phyloP scores from a whole-genome alignment of 2,329 filamentous ascomycete genomes.

The Pyrenophora seminiperda region DNA sequence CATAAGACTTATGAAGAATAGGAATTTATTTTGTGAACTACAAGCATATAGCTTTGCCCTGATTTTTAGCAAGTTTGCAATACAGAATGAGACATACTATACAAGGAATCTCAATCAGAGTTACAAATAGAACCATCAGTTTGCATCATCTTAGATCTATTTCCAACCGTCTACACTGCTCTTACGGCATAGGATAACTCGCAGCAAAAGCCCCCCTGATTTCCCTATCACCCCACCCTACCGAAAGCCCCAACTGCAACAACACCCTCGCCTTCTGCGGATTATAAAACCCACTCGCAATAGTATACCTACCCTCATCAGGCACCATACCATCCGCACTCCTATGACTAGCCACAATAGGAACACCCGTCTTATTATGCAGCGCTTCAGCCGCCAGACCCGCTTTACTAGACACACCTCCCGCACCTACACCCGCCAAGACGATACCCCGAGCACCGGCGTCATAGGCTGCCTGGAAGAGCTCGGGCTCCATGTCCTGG shows the following conservation, averaged over 20 bases:
- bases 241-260: slow-evolving; percentile 49
- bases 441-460: slow-evolving; percentile 61
- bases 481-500: slow-evolving; percentile 57
- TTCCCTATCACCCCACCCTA: slow-evolving; percentile 50
- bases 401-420: slow-evolving; percentile 48
- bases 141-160: too few species aligned
- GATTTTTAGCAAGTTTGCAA: too few species aligned
- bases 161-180: too few species aligned
- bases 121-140: too few species aligned
- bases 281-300: slow-evolving; percentile 60
- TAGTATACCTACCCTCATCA: slow-evolving; percentile 35
- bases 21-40: too few species aligned
- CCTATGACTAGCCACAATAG: slow-evolving; percentile 59
- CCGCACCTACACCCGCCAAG: slow-evolving; percentile 61
- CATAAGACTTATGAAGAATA: too few species aligned
- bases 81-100: too few species aligned
- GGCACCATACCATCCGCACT: slow-evolving; percentile 61
- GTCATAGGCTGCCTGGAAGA: slow-evolving; percentile 57
- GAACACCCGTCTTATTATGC: slow-evolving; percentile 53
- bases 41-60: too few species aligned
- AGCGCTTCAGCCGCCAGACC: slow-evolving; percentile 50
- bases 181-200: slow-evolving; percentile 34
- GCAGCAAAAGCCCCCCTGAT: slow-evolving; percentile 47
- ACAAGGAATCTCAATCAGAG: too few species aligned
- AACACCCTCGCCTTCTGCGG: slow-evolving; percentile 62